phyloP scores from a whole-genome alignment of 345 rosid species.

The Arabidopsis thaliana region DNA sequence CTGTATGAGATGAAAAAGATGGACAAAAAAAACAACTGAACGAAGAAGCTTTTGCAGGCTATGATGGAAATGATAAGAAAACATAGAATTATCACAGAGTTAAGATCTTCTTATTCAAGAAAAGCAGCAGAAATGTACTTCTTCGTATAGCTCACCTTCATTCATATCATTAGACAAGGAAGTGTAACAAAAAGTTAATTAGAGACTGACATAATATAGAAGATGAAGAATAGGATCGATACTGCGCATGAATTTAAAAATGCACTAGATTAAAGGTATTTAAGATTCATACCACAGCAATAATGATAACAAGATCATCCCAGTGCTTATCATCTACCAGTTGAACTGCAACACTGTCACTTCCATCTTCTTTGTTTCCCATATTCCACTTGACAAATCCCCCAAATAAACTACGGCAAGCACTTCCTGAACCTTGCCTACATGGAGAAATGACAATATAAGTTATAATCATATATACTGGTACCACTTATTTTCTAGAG shows the following conservation, averaged over 20 bases:
- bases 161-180: neutral
- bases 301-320: slow-evolving; percentile 88
- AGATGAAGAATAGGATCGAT: neutral
- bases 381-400: slow-evolving; percentile 96
- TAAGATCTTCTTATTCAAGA: slow-evolving; percentile 10
- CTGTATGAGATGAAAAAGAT: slow-evolving; percentile 6
- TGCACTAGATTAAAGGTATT: neutral
- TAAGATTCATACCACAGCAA: slow-evolving; percentile 84
- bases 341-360: slow-evolving; percentile 91
- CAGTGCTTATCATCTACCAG: slow-evolving; percentile 91
- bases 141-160: neutral
- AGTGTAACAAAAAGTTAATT: neutral
- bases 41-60: neutral
- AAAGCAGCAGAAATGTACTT: neutral
- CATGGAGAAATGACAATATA: slow-evolving; percentile 35
- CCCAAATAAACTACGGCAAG: slow-evolving; percentile 95
- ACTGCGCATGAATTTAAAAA: neutral
- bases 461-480: slow-evolving; percentile 12
- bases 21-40: neutral
- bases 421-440: slow-evolving; percentile 99
- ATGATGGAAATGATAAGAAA: slow-evolving; percentile 9
- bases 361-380: slow-evolving; percentile 86
- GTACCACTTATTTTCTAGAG: neutral
- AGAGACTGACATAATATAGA: neutral
- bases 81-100: neutral